Evolutionary conservation across 192 early-diverging fungal genomes (phyloP).

Genomic region (Gonapodya prolifera): DNA sequence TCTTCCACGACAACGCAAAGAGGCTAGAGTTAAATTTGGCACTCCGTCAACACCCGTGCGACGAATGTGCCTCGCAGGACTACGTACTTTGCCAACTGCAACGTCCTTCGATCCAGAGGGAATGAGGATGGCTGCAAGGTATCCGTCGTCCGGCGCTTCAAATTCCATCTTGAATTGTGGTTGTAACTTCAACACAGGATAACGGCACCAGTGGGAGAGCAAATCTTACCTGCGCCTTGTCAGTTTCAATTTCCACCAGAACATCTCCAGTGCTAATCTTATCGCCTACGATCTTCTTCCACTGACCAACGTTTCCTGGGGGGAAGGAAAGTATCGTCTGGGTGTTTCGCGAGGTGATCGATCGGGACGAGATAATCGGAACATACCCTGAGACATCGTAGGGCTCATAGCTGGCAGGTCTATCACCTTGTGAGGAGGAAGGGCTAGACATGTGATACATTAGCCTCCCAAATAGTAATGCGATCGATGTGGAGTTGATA

Average conservation of each 20-base stretch:
- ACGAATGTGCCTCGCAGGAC: not conserved
- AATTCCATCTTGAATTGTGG: slow-evolving; percentile 81
- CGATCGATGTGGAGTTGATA: not conserved
- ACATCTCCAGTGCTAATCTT: slow-evolving; percentile 79
- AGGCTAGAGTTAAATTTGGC: slow-evolving; percentile 33
- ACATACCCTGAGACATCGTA: slow-evolving; percentile 1
- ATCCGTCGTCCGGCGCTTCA: slow-evolving; percentile 96
- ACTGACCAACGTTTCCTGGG: slow-evolving; percentile 66
- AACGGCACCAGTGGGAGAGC: not conserved
- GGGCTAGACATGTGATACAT: not conserved
- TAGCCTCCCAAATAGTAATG: not conserved
- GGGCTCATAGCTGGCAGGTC: slow-evolving; percentile 6
- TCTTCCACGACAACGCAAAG: slow-evolving; percentile 87
- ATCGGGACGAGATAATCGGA: too few relatives aligned
- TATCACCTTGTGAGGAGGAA: not conserved
- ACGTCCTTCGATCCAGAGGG: slow-evolving; percentile 74
- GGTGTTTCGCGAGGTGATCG: too few relatives aligned
- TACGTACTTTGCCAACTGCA: slow-evolving; percentile 52
- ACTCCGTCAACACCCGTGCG: not conserved
- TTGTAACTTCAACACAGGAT: not conserved
- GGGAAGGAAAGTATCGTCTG: slow-evolving; percentile 3
- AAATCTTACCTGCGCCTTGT: slow-evolving; percentile 58
- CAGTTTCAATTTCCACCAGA: slow-evolving; percentile 93
- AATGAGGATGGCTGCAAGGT: slow-evolving; percentile 83
- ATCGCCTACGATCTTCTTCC: slow-evolving; percentile 93